Percentiles rank a stretch among this genome's conserved stretches.
Conservation (phyloP, 257 asterid genomes). For the Scutellaria galericulata region DNA sequence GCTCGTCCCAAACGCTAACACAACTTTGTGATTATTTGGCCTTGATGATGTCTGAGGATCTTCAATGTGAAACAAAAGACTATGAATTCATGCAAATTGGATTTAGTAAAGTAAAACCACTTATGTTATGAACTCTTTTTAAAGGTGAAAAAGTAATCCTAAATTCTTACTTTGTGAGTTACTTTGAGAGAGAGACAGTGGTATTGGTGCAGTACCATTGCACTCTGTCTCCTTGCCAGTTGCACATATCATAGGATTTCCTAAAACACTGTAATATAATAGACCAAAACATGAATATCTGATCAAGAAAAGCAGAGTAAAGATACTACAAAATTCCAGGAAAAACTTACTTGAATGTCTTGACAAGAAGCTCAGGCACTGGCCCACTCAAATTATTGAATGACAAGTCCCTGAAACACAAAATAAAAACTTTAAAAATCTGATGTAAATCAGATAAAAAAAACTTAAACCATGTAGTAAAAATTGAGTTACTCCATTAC, state of each 20-base stretch:
- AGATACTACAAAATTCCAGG: conserved; percentile 2
- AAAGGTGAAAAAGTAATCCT: background rate
- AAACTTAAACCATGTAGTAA: conserved; percentile 17
- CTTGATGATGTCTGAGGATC: conserved; percentile 51
- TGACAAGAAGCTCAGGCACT: conserved; percentile 49
- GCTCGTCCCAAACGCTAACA: conserved; percentile 83
- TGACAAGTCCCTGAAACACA: conserved; percentile 75
- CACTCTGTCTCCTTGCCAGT: conserved; percentile 85
- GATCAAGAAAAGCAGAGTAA: conserved; percentile 1
- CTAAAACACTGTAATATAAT: conserved; percentile 60
- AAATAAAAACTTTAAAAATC: conserved; percentile 15
- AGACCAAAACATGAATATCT: background rate
- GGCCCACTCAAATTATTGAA: conserved; percentile 67
- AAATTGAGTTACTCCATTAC: conserved; percentile 46
- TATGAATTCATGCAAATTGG: background rate
- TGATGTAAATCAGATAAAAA: conserved; percentile 20
- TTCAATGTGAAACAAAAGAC: conserved; percentile 7
- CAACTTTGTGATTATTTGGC: conserved; percentile 58
- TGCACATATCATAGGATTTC: conserved; percentile 88
- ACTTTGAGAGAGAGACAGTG: conserved; percentile 56
- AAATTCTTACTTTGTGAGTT: conserved; percentile 67
- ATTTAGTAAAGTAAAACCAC: no score
- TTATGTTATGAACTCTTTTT: no score
- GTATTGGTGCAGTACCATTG: conserved; percentile 76
- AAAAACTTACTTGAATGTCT: conserved; percentile 69